Evolutionary conservation across 805 yeast genomes (phyloP), one percentile per base, ranked within the genome.

Genomic region (Sugiyamaella floridensis): DNA sequence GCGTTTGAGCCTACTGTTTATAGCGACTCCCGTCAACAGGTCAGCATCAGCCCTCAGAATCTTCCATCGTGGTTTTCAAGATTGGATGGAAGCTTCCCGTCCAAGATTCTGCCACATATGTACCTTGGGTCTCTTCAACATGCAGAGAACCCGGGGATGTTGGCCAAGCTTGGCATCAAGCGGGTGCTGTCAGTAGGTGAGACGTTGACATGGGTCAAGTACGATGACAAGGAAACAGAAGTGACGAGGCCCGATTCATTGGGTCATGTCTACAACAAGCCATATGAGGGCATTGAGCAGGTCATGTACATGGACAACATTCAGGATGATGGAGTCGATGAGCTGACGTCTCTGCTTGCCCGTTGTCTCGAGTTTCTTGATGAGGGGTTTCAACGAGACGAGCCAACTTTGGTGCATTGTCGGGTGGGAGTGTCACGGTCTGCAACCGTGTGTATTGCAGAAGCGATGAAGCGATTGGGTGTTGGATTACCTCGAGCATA

Each of bases 381-480:
- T 50, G 76, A 74, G 26, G 78, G 79, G 16, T 71, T 72, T 57
- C 58, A 66, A 18, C 58, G 59, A 0, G 70, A 69, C 40, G 80
- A 79, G 19, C 62, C 77, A 45, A 80, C 83, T 1, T 72, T 92
- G 55, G 90, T 92, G 10, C 98, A 92, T 67, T 92, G 98, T 62
- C 86, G 95, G 63, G 97, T 89, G 47, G 98, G 98, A 0, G 98
- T 92, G 2, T 87, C 96, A 0, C 73, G 98, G 51, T 87, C 96
- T 2, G 98, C 97, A 0, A 88, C 97, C 0, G 95, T 92, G 10
- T 92, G 95, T 60, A 92, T 92, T 59, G 97, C 97, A 1, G 97
- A 89, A 64, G 92, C 88, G 40, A 90, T 92, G 96, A 79, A 80
- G 59, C 70, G 96, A 42, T 69, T 86, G 50, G 70, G 78, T 14